Evolutionary conservation across 1,139 yeast genomes (phyloP).

Genomic region (Lodderomyces pseudojiufengensis): DNA sequence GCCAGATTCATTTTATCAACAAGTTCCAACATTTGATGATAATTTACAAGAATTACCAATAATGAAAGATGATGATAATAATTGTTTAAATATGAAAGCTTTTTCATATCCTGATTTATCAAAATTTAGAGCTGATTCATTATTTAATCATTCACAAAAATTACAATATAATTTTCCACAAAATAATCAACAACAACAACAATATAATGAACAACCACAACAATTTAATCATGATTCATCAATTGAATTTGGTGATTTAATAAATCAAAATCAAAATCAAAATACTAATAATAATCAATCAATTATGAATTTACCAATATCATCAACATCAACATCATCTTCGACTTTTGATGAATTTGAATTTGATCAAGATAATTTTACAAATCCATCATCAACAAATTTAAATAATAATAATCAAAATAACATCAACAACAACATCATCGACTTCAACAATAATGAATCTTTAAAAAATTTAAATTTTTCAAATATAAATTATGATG

Average conservation of each 20-base stretch:
- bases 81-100: conserved; percentile 16
- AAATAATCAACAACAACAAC: conserved; percentile 1
- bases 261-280: not conserved
- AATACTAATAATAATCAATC: conserved; percentile 1
- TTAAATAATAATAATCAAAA: not conserved
- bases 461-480: not conserved
- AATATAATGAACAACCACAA: not conserved
- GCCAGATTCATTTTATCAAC: conserved; percentile 7
- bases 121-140: conserved; percentile 11
- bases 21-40: conserved; percentile 6
- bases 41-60: conserved; percentile 7
- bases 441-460: not conserved
- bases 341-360: conserved; percentile 3
- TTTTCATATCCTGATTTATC: conserved; percentile 30
- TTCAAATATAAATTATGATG: conserved; percentile 1
- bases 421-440: not conserved
- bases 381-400: not conserved
- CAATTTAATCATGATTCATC: not conserved
- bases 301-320: not conserved
- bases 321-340: not conserved
- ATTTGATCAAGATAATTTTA: not conserved
- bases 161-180: conserved; percentile 6
- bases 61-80: not conserved
- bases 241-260: not conserved
- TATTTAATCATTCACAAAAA: conserved; percentile 9